These are phyloP conservation scores for Apiospora aurea DNA, from an alignment of 2,329 filamentous ascomycete genomes.

Conservation along the genomic window DNA sequence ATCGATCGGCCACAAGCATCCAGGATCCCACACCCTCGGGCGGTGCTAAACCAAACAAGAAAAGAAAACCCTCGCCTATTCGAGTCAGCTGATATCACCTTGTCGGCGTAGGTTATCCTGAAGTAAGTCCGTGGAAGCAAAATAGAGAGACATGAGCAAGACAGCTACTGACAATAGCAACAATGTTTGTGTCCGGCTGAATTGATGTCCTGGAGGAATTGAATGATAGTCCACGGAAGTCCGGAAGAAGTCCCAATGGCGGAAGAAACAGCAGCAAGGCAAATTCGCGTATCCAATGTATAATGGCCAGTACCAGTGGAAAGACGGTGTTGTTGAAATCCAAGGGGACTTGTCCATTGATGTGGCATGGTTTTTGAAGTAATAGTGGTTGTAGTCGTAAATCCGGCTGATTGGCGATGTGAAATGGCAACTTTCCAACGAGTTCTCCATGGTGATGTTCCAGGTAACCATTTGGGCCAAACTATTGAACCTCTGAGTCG, in stretches of 20 bases:
- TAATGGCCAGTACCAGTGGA: neutral
- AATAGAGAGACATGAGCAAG: constrained; percentile 1
- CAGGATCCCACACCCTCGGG: too few relatives aligned
- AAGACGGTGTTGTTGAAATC: neutral
- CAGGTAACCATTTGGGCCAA: constrained; percentile 10
- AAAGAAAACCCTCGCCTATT: neutral
- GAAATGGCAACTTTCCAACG: constrained; percentile 19
- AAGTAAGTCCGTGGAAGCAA: neutral
- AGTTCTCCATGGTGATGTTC: neutral
- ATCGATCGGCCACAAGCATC: neutral
- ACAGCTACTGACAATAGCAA: constrained; percentile 22
- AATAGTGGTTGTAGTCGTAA: neutral
- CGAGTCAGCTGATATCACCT: constrained; percentile 4
- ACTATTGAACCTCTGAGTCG: constrained; percentile 7
- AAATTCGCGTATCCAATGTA: neutral
- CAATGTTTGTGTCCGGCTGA: neutral
- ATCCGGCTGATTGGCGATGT: neutral
- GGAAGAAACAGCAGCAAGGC: neutral
- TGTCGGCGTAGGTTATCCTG: neutral
- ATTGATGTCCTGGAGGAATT: neutral
- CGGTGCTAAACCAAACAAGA: neutral
- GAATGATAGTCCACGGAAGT: neutral
- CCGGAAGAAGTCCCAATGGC: neutral
- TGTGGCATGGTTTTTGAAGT: neutral
- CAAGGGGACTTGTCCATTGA: neutral